phyloP scores from a whole-genome alignment of 2,329 filamentous ascomycete genomes.

The Madurella mycetomatis region DNA sequence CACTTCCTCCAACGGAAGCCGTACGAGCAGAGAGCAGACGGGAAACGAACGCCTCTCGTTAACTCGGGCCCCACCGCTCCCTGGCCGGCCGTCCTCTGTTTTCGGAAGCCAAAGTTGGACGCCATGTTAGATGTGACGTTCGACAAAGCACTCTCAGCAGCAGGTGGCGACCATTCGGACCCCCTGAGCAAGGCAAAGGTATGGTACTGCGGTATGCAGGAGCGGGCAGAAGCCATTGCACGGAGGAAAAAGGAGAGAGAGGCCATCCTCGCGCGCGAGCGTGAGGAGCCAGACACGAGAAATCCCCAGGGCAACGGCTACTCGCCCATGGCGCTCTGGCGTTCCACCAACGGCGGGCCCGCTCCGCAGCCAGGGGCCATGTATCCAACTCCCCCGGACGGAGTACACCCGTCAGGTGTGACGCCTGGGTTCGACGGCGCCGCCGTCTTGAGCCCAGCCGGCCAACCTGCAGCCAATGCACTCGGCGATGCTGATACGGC shows the following conservation, averaged over 20 bases:
- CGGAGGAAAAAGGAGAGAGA: constrained; percentile 51
- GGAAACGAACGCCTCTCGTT: constrained; percentile 37
- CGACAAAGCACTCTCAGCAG: constrained; percentile 36
- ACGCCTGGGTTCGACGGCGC: constrained; percentile 55
- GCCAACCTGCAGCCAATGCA: constrained; percentile 32
- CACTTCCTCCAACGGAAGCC: constrained; percentile 44
- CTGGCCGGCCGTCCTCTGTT: constrained; percentile 46
- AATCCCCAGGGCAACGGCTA: constrained; percentile 43
- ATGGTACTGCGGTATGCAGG: constrained; percentile 43
- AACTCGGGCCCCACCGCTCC: constrained; percentile 40
- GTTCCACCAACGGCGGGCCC: constrained; percentile 42
- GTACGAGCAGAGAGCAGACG: constrained; percentile 40
- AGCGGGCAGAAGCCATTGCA: constrained; percentile 44
- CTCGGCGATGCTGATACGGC: constrained; percentile 37
- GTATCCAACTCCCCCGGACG: constrained; percentile 70
- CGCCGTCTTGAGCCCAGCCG: constrained; percentile 50
- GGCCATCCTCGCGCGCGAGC: constrained; percentile 38
- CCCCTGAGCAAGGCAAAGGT: constrained; percentile 44
- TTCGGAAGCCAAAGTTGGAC: constrained; percentile 31
- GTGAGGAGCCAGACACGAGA: constrained; percentile 39
- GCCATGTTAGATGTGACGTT: constrained; percentile 29
- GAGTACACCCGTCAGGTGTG: constrained; percentile 49
- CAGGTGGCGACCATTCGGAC: constrained; percentile 43
- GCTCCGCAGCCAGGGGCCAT: constrained; percentile 46
- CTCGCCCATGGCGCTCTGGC: constrained; percentile 49